A percentile compares a stretch with the other conserved stretches of the same genome.
Evolutionary conservation across 345 rosid genomes (phyloP).

Genomic region (Salix caprea): DNA sequence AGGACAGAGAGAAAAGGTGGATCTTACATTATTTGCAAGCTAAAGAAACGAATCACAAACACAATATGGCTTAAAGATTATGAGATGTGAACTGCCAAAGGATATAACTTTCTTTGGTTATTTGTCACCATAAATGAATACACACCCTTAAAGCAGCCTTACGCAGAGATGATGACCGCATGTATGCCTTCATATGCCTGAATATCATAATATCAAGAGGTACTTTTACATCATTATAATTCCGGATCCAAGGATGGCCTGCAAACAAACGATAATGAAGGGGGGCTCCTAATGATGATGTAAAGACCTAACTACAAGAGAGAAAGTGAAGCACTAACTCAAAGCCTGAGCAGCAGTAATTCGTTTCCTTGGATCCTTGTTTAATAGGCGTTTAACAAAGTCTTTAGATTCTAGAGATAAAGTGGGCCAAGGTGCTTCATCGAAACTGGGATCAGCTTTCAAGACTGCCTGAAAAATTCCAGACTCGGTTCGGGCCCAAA

Average conservation of each 20-base stretch:
- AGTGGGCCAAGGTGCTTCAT: slow-evolving; percentile 88
- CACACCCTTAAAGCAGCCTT: slow-evolving; percentile 89
- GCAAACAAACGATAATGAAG: slow-evolving; percentile 12
- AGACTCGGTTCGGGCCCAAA: slow-evolving; percentile 97
- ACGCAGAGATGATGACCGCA: slow-evolving; percentile 82
- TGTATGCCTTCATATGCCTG: slow-evolving; percentile 68
- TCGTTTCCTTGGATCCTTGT: slow-evolving; percentile 85
- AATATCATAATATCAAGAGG: slow-evolving; percentile 75
- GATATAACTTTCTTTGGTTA: not conserved
- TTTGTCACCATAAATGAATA: not conserved
- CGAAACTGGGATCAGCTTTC: slow-evolving; percentile 86
- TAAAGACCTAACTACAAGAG: slow-evolving; percentile 12
- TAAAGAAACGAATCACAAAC: too few relatives aligned
- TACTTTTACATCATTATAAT: slow-evolving; percentile 41
- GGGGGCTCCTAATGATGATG: slow-evolving; percentile 13
- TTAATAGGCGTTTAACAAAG: slow-evolving; percentile 70
- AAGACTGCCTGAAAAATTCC: slow-evolving; percentile 86
- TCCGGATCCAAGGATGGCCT: slow-evolving; percentile 95
- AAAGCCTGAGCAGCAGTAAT: slow-evolving; percentile 95
- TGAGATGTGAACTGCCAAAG: too few relatives aligned
- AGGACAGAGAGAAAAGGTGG: not conserved
- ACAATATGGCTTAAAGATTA: too few relatives aligned
- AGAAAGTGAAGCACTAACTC: slow-evolving; percentile 45
- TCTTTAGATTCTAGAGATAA: slow-evolving; percentile 81
- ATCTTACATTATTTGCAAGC: not conserved